These are phyloP conservation scores for Spergularia marina DNA, from an alignment of 148 eudicot species.

Conservation along the genomic window DNA sequence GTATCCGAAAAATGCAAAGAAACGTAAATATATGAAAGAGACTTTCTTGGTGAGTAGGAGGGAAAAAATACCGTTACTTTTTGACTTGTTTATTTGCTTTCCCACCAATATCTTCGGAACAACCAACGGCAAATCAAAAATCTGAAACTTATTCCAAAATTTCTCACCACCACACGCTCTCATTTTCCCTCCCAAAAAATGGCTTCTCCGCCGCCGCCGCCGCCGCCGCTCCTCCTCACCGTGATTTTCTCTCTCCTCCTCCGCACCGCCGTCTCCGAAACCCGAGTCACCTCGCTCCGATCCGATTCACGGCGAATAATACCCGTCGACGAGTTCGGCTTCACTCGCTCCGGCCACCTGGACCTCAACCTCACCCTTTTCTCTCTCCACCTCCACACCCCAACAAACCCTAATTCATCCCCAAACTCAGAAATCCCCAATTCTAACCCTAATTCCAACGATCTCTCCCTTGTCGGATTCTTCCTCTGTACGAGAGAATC, in stretches of 20 bases:
- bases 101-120: background rate
- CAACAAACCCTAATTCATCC: background rate
- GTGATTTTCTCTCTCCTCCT: constrained; percentile 17
- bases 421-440: background rate
- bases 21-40: too few relatives aligned
- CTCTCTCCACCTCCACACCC: constrained; percentile 29
- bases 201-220: background rate
- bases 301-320: constrained; percentile 45
- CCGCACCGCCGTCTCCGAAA: constrained; percentile 28
- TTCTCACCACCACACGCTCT: background rate
- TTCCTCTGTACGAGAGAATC: constrained; percentile 52
- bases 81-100: too few relatives aligned
- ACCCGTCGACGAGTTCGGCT: constrained; percentile 64
- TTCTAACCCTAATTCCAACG: constrained; percentile 22
- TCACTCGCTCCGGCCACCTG: constrained; percentile 46
- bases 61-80: too few relatives aligned
- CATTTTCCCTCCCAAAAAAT: background rate
- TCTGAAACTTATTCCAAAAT: background rate
- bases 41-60: too few relatives aligned
- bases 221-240: constrained; percentile 1
- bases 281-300: constrained; percentile 36
- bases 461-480: constrained; percentile 49
- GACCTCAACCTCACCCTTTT: constrained; percentile 43
- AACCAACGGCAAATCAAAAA: background rate
- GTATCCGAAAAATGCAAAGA: too few relatives aligned